These are phyloP conservation scores for Haplosporangium sp. DNA, from an alignment of 371 early-diverging fungal genomes.

Conservation along the genomic window DNA sequence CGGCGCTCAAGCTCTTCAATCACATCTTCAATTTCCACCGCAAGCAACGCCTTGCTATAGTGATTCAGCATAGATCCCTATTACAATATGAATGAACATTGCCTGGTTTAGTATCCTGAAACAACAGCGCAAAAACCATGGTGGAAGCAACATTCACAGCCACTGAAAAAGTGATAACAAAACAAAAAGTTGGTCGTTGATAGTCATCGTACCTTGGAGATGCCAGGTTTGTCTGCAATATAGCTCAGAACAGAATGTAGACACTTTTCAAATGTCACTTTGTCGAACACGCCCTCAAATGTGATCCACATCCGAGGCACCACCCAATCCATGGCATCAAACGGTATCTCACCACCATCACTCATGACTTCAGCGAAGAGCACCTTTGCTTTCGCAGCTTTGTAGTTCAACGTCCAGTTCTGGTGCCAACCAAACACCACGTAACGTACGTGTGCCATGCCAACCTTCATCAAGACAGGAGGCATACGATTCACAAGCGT, in stretches of 20 bases:
- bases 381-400: neutral
- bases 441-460: constrained; percentile 28
- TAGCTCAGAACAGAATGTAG: constrained; percentile 35
- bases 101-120: too few species aligned
- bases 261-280: constrained; percentile 27
- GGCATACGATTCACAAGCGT: neutral
- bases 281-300: constrained; percentile 24
- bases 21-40: constrained; percentile 43
- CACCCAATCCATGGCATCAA: constrained; percentile 14
- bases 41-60: constrained; percentile 28
- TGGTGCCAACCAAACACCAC: constrained; percentile 41
- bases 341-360: neutral
- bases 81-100: neutral
- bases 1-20: constrained; percentile 38
- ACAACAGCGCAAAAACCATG: neutral
- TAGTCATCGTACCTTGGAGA: constrained; percentile 18
- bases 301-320: constrained; percentile 46
- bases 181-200: neutral
- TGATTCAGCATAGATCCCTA: constrained; percentile 19
- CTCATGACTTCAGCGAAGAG: neutral
- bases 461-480: constrained; percentile 28
- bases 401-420: constrained; percentile 35
- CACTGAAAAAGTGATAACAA: neutral
- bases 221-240: constrained; percentile 41
- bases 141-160: neutral